These are phyloP conservation scores for Limtongia smithiae DNA, from an alignment of 805 yeast genomes.

Conservation along the genomic window DNA sequence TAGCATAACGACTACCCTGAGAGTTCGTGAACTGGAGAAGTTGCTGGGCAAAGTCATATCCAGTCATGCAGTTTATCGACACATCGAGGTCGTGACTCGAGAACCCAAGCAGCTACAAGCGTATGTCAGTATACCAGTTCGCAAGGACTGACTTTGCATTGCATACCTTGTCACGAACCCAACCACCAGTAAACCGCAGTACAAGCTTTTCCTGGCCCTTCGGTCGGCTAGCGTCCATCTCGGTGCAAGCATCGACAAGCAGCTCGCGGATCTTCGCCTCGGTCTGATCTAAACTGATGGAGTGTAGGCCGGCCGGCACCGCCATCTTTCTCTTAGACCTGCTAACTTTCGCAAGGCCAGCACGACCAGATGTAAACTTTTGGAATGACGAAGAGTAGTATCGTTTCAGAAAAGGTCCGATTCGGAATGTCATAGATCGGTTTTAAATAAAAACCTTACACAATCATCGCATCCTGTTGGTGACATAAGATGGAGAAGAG, in stretches of 20 bases:
- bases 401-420: no score
- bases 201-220: slow-evolving; percentile 39
- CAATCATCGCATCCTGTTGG: no score
- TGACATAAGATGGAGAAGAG: no score
- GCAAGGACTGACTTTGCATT: not conserved
- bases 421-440: no score
- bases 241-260: slow-evolving; percentile 32
- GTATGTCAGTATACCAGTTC: not conserved
- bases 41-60: slow-evolving; percentile 75
- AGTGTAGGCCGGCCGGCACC: no score
- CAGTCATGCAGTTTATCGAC: slow-evolving; percentile 79
- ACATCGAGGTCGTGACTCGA: slow-evolving; percentile 86
- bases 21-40: slow-evolving; percentile 49
- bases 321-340: no score
- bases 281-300: slow-evolving; percentile 14
- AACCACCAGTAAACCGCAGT: slow-evolving; percentile 89
- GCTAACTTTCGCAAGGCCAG: no score
- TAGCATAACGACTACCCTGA: slow-evolving; percentile 28
- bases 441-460: no score
- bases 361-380: no score
- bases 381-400: no score
- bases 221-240: slow-evolving; percentile 30
- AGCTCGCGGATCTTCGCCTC: slow-evolving; percentile 36
- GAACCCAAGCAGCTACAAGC: slow-evolving; percentile 62
- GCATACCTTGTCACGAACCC: slow-evolving; percentile 79